Evolutionary conservation across 495 filamentous ascomycete genomes (phyloP).

Genomic region (Melanomma pulvis-pyrius): DNA sequence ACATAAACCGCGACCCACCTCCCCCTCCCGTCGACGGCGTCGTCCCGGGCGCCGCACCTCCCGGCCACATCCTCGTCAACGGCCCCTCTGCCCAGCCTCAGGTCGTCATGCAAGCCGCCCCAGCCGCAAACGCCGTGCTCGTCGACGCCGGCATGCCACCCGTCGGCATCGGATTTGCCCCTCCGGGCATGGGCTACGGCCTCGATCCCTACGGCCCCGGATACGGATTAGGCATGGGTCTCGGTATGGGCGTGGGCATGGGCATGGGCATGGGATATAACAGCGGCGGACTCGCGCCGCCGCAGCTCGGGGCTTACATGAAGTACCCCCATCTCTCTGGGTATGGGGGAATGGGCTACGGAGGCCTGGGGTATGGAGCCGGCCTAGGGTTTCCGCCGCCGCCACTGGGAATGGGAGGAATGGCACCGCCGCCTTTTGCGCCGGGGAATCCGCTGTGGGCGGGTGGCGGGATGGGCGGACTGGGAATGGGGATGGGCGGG

Average conservation of each 20-base stretch:
- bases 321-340: not conserved
- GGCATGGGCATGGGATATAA: constrained; percentile 10
- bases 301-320: not conserved
- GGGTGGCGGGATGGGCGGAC: not conserved
- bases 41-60: not conserved
- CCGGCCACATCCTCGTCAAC: not conserved
- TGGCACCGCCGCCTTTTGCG: not conserved
- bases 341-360: not conserved
- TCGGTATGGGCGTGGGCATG: constrained; percentile 9
- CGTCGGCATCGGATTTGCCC: not conserved
- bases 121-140: not conserved
- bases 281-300: not conserved
- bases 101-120: not conserved
- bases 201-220: not conserved
- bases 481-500: constrained; percentile 7
- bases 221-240: not conserved
- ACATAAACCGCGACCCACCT: constrained; percentile 21
- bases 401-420: not conserved
- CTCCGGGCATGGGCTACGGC: not conserved
- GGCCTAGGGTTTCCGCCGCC: not conserved
- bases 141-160: not conserved
- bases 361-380: not conserved
- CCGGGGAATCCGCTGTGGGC: not conserved
- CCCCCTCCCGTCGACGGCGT: constrained; percentile 15
- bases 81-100: not conserved